These are phyloP conservation scores for Gossypioides kirkii DNA, from an alignment of 345 rosid genomes.

Conservation along the genomic window DNA sequence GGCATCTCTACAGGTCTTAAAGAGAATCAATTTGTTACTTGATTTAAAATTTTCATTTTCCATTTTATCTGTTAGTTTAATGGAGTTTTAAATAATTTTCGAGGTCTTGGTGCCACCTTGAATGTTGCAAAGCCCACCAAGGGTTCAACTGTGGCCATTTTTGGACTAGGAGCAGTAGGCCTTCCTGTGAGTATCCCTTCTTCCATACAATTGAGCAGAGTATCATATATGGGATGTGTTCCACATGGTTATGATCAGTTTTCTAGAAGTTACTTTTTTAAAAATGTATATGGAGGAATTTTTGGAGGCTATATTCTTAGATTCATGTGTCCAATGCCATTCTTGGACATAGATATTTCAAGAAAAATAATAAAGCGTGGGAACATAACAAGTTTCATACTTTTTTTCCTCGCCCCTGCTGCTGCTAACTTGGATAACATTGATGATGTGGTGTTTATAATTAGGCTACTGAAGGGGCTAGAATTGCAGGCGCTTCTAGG, in stretches of 20 bases:
- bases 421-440: not conserved
- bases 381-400: too few species aligned
- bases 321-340: too few species aligned
- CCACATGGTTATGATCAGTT: too few species aligned
- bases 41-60: not conserved
- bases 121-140: slow-evolving; percentile 35
- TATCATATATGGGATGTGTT: slow-evolving; percentile 32
- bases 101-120: slow-evolving; percentile 38
- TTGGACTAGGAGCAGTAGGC: slow-evolving; percentile 42
- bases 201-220: slow-evolving; percentile 21
- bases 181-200: slow-evolving; percentile 30
- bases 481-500: slow-evolving; percentile 36
- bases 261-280: too few species aligned
- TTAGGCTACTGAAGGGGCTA: slow-evolving; percentile 36
- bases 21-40: not conserved
- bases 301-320: too few species aligned
- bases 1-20: slow-evolving; percentile 35
- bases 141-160: slow-evolving; percentile 39
- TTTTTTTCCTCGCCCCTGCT: not conserved
- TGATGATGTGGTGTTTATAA: not conserved
- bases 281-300: too few species aligned
- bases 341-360: too few species aligned
- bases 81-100: not conserved
- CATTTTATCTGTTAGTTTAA: not conserved
- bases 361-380: too few species aligned